Base-by-base conservation (phyloP, 768 basidiomycete species). In the Boletus sp. region DNA sequence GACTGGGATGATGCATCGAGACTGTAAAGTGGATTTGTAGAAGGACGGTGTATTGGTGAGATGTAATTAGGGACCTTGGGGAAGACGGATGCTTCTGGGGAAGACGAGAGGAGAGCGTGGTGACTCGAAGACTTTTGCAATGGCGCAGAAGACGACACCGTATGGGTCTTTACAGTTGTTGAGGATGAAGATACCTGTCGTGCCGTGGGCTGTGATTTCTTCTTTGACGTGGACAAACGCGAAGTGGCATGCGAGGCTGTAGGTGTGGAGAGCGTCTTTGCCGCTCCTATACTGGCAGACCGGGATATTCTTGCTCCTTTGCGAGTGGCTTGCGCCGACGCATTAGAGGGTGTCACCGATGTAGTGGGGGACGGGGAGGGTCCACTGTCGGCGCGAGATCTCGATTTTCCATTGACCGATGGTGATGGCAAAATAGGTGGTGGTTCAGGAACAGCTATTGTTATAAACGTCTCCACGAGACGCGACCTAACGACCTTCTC, bases 31-130 rank as follows among this genome's bases (percentile, higher is more conserved):
- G 94, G 94, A 67, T 93, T 90, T 1, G 88, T 93, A 1, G 93
- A 95, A 5, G 92, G 88, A 23, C 75, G 78, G 66, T 93, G 93
- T 46, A 90, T 77, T 0, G 82, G 78, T 2, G 93, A 96, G 45
- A 93, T 78, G 68, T 85, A 94, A 64, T 89, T 81, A 3, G 89
- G 83, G 10, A 70, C 64, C 40, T 59, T 52, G 11, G 58, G 63
- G 35, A 58, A 60, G 15, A 47, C 41, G 47, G 38, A 46, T 33
- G 51, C 45, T 48, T 55, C 55, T 25, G 58, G 9, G 25, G 64
- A 53, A 25, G 62, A 60, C 25, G 58, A 50, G 41, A 63, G 64
- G 5, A 69, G 53, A 3, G 61, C 55, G 21, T 63, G 67, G 19
- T 70, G 64, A 52, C 58, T 63, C 19, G 60, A 54, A 32, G 70